Evolutionary conservation across 2,329 filamentous ascomycete species (phyloP), one percentile per base, ranked within the genome.

Genomic region (Aspergillus floridensis): DNA sequence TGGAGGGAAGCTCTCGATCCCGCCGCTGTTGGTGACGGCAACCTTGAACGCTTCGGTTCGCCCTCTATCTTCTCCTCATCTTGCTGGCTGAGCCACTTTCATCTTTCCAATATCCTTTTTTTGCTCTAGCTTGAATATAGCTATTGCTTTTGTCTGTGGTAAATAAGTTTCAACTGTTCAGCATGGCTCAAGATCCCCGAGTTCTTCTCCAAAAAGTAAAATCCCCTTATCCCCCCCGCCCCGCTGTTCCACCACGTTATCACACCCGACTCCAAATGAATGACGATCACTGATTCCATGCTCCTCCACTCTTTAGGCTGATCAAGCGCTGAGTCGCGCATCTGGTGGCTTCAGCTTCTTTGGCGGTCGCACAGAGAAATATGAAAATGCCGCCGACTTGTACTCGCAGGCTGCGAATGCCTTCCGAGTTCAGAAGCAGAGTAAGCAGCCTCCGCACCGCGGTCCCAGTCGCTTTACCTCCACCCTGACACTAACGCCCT

Each of bases 321-420:
- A 97, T 72, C 96, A 95, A 81, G 84, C 87, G 55, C 84, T 90
- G 26, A 79, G 87, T 68, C 82, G 88, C 66, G 93, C 93, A 46
- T 82, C 86, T 21, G 82, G 89, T 29, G 93, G 93, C 69, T 97
- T 96, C 79, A 91, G 88, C 75, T 87, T 96, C 78, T 97, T 99
- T 69, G 91, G 92, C 48, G 91, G 91, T 49, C 85, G 88, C 59
- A 85, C 90, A 70, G 92, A 96, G 64, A 98, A 97, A 77, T 93
- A 91, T 72, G 90, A 96, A 79, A 87, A 88, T 78, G 93, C 93
- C 14, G 91, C 90, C 64, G 92, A 97, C 67, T 81, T 95, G 65
- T 98, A 92, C 73, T 87, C 86, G 61, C 88, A 96, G 76, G 93
- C 93, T 46, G 95, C 88, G 63, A 96, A 97, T 80, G 91, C 91